Conservation (phyloP, 2,329 filamentous ascomycete species). For the Trichoderma simmonsii region DNA sequence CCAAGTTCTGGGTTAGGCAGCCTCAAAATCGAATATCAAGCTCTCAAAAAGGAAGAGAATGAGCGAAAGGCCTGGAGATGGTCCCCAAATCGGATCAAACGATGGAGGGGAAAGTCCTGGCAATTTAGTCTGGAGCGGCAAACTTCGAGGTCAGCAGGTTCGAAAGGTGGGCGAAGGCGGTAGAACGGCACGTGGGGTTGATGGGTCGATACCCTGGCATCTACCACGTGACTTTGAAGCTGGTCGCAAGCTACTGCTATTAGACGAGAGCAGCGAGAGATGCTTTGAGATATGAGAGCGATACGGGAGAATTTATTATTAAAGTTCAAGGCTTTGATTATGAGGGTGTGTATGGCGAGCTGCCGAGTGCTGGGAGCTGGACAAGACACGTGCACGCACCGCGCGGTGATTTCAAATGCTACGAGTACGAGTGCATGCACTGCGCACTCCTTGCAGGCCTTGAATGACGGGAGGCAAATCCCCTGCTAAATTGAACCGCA, state of each 20-base stretch:
- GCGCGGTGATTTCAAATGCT: background rate
- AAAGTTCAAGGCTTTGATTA: background rate
- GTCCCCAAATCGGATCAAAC: background rate
- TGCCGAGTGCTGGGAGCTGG: background rate
- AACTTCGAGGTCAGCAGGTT: constrained; percentile 16
- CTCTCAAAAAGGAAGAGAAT: background rate
- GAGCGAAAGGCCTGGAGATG: background rate
- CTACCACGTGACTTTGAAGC: constrained; percentile 13
- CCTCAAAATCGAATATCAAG: background rate
- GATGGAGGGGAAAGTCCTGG: constrained; percentile 8
- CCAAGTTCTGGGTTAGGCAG: background rate
- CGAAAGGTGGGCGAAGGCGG: constrained; percentile 18
- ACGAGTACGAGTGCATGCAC: background rate
- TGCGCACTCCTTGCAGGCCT: background rate
- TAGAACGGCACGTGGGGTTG: constrained; percentile 19
- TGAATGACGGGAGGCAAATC: background rate
- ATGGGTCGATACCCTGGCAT: constrained; percentile 12
- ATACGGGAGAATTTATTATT: background rate
- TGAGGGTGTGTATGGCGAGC: background rate
- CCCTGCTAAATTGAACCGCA: background rate
- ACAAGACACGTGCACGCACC: background rate
- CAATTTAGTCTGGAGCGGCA: constrained; percentile 9
- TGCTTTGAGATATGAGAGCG: background rate
- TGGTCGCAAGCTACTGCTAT: background rate
- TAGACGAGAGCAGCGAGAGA: background rate